Conservation (phyloP, 163 green algal species). For the Coccomyxa subellipsoidea region DNA sequence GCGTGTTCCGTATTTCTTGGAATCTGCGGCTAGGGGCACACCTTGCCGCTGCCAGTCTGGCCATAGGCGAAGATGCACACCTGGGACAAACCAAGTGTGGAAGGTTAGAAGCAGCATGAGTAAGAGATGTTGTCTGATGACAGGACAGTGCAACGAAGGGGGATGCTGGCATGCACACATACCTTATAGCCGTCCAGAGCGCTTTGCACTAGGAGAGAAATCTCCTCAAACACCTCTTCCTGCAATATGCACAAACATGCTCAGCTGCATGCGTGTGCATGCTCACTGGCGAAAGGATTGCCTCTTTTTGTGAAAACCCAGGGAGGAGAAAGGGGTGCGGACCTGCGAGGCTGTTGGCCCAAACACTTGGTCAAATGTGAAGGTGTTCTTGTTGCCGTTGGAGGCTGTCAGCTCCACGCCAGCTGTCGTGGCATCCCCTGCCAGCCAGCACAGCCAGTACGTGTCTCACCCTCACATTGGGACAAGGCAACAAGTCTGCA, state of each 20-base stretch:
- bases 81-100: not conserved
- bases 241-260: constrained; percentile 22
- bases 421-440: not conserved
- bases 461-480: too few relatives aligned
- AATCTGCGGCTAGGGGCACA: too few relatives aligned
- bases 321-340: too few relatives aligned
- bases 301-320: too few relatives aligned
- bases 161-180: not conserved
- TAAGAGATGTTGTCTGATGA: not conserved
- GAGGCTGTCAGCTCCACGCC: not conserved
- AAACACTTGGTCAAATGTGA: constrained; percentile 65
- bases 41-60: constrained; percentile 82
- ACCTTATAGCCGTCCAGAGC: constrained; percentile 64
- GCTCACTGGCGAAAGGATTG: too few relatives aligned
- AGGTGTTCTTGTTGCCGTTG: constrained; percentile 31
- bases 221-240: constrained; percentile 67
- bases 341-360: constrained; percentile 40
- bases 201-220: constrained; percentile 61
- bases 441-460: not conserved
- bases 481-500: too few relatives aligned
- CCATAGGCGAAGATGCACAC: constrained; percentile 61
- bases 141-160: not conserved
- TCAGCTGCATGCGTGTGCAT: not conserved
- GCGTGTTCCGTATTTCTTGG: too few relatives aligned
- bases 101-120: not conserved